Evolutionary conservation across 164 flowering plant genomes (phyloP).

Genomic region (Liriodendron chinense): DNA sequence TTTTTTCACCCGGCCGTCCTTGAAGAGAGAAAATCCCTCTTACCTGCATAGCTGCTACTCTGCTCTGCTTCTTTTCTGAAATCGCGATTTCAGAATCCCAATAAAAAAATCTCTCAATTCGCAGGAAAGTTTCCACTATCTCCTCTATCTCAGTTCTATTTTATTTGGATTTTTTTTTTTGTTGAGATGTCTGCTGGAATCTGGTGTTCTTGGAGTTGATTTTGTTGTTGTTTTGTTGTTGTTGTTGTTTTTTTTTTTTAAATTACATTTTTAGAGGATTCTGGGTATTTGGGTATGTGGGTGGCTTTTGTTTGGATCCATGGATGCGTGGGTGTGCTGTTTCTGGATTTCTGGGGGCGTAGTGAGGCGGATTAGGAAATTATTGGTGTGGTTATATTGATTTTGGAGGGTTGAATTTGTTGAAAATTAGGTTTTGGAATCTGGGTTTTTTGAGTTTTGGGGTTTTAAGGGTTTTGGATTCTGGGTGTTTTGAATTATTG

Average conservation of each 20-base stretch:
- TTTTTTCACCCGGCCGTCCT: background rate
- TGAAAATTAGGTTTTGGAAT: background rate
- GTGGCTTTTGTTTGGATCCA: slow-evolving; percentile 45
- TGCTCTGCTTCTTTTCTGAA: background rate
- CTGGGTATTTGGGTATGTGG: slow-evolving; percentile 41
- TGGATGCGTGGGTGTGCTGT: slow-evolving; percentile 43
- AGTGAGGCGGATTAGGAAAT: slow-evolving; percentile 33
- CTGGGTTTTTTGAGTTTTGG: slow-evolving; percentile 1
- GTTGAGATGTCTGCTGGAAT: background rate
- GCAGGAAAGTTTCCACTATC: background rate
- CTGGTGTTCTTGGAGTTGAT: background rate
- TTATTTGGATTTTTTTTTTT: background rate
- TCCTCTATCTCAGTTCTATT: background rate
- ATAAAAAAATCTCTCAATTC: background rate
- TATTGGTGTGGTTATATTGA: background rate
- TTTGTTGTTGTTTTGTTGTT: too few species aligned
- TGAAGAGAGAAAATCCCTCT: background rate
- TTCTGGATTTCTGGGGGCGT: slow-evolving; percentile 51
- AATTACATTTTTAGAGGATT: slow-evolving; percentile 1
- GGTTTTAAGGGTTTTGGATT: slow-evolving; percentile 4
- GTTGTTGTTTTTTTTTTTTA: background rate
- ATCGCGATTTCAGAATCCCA: background rate
- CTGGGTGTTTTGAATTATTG: background rate
- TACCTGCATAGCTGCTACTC: background rate
- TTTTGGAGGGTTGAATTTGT: background rate